Base-by-base conservation (phyloP, 2,329 filamentous ascomycete species). In the Albifimbria verrucaria region DNA sequence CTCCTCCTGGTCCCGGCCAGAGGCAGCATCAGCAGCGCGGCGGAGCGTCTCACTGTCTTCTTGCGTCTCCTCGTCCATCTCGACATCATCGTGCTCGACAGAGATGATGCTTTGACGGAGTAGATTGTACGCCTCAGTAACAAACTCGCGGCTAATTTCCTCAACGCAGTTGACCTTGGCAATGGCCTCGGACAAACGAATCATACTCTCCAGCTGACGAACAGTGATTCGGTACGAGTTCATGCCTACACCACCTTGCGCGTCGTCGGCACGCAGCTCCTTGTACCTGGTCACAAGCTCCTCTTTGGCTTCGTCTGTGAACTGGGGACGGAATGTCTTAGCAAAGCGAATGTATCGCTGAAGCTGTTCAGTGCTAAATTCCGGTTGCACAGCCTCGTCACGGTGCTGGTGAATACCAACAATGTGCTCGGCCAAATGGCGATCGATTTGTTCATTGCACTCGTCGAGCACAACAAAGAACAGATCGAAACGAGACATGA, bases 141-240 rank as follows among this genome's bases (percentile, higher is more conserved):
- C 94, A 72, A 97, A 96, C 0, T 83, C 82, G 1, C 89, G 81
- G 0, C 86, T 86, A 56, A 99, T 89, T 58, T 97, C 92, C 63
- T 93, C 89, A 15, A 96, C 91, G 67, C 94, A 99, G 68, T 96
- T 97, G 54, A 92, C 91, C 73, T 97, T 97, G 54, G 94, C 94
- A 60, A 99, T 97, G n/a, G 94, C 94, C 72, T 99, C 94, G 51
- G 89, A 93, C 52, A 99, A 77, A 58, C 94, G 91, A 60, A 99
- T 97, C 81, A 99, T 86, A 67, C 88, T 93, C 73, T 99, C 94
- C 2, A 99, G 80, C 71, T 99, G 94, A 67, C 94, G 85, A 48
- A 99, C 94, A 0, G 94, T 99, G 69, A 99, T 99, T 55, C 94
- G 87, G 77, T 99, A 99, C 59, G 90, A 95, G 74, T 97, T 97